Evolutionary conservation across 164 flowering plant species (phyloP), one percentile per base, ranked within the genome.

Genomic region (Vitis cinerea): DNA sequence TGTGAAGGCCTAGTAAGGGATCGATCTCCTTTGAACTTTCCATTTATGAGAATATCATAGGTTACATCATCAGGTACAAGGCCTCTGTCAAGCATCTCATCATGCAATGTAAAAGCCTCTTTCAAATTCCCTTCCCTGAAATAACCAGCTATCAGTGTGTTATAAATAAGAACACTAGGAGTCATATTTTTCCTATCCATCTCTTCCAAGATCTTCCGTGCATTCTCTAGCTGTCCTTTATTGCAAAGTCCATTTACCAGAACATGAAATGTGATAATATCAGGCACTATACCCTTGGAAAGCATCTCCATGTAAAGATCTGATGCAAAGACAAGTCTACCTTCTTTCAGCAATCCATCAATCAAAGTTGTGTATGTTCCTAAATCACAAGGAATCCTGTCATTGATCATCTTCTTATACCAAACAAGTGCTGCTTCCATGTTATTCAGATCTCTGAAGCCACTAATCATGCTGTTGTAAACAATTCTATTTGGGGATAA

Each of bases 81-180:
- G 71, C 97, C 98, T 77, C 65, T 84, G 49, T 88, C 93, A 71
- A 88, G 90, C 95, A 93, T 91, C 71, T 91, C 97, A 76, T 90
- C 88, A 66, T 85, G 85, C 83, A 90, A 78, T 70, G 79, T 80
- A 75, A 83, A 91, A 66, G 94, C 93, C 81, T 91, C 93, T 17
- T 79, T 77, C 68, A 84, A 53, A 81, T 89, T 85, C n/a, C 97
- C 93, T 59, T 81, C 84, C 80, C 72, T 87, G 68, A 87, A 87
- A 71, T 86, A 75, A 29, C 88, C 89, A 70, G 86, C 89, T 72
- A 91, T 87, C 66, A 93, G 63, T 3, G 84, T 50, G 67, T 80
- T 85, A 73, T 88, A 91, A 44, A 90, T 83, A 50, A 81, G 81
- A 68, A 81, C 84, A 76, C 65, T 83, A 27, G 93, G 90, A 65